phyloP scores from a whole-genome alignment of 345 rosid genomes.

The Citrus medica region DNA sequence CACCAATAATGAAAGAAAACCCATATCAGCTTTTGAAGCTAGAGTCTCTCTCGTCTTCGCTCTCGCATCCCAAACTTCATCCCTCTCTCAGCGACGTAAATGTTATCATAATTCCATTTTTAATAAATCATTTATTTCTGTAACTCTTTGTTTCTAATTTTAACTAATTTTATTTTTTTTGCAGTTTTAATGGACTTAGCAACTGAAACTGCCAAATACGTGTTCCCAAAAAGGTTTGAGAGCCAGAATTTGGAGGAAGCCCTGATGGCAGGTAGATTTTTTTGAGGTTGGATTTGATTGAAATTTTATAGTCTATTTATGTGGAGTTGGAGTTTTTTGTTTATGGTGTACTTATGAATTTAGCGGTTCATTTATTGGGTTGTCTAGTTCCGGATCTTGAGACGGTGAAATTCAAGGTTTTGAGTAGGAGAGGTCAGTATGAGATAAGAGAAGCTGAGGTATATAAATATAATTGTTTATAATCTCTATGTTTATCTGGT shows the following conservation, averaged over 20 bases:
- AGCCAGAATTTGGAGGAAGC: conserved; percentile 79
- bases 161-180: not conserved
- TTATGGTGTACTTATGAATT: not conserved
- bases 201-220: conserved; percentile 64
- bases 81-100: conserved; percentile 80
- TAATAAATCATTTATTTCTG: not conserved
- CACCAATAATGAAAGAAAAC: conserved; percentile 29
- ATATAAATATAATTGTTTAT: not conserved
- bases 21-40: conserved; percentile 58
- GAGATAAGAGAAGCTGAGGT: conserved; percentile 95
- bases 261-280: conserved; percentile 63
- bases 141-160: not conserved
- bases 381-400: conserved; percentile 55
- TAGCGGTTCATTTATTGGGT: not conserved
- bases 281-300: not conserved
- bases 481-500: not conserved
- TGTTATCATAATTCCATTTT: conserved; percentile 11
- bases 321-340: not conserved
- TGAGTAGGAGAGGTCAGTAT: conserved; percentile 50
- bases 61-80: conserved; percentile 70
- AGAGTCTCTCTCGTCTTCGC: conserved; percentile 81
- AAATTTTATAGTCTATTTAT: not conserved
- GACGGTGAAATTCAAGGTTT: conserved; percentile 58
- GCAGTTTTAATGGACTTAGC: conserved; percentile 72
- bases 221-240: conserved; percentile 72